A percentile compares a stretch with the other conserved stretches of the same genome.
phyloP scores from a whole-genome alignment of 2,329 filamentous ascomycete species.

The Phialocephala sp. region DNA sequence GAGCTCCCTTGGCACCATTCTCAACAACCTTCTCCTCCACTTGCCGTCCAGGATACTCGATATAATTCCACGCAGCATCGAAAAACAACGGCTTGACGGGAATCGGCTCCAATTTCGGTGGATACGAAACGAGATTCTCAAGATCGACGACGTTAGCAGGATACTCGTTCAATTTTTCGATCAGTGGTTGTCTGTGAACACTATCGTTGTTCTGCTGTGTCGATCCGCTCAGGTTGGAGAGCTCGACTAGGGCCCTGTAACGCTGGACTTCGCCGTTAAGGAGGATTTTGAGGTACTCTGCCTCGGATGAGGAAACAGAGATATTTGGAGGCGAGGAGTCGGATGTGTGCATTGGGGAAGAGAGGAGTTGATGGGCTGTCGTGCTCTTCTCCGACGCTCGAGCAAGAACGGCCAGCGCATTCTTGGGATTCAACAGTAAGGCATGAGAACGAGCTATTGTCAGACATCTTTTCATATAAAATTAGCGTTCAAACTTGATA shows the following conservation, averaged over 20 bases:
- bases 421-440: constrained; percentile 72
- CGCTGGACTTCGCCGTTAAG: constrained; percentile 77
- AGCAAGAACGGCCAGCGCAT: constrained; percentile 84
- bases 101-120: constrained; percentile 80
- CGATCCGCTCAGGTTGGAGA: constrained; percentile 64
- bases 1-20: constrained; percentile 26
- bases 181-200: constrained; percentile 60
- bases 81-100: constrained; percentile 96
- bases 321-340: constrained; percentile 65
- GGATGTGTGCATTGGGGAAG: constrained; percentile 45
- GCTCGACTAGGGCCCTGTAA: constrained; percentile 83
- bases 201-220: constrained; percentile 40
- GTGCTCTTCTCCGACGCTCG: constrained; percentile 70
- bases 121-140: constrained; percentile 82
- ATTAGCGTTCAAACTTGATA: not conserved
- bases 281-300: constrained; percentile 62
- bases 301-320: constrained; percentile 65
- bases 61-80: constrained; percentile 97
- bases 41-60: constrained; percentile 79
- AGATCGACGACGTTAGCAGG: constrained; percentile 73
- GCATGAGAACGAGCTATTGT: constrained; percentile 86
- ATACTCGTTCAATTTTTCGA: constrained; percentile 79
- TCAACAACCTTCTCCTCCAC: constrained; percentile 42
- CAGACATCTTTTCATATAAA: constrained; percentile 63
- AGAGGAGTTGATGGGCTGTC: constrained; percentile 55